Evolutionary conservation across 2,329 filamentous ascomycete genomes (phyloP), one percentile per base, ranked within the genome.

Genomic region (Cercospora berteroae): DNA sequence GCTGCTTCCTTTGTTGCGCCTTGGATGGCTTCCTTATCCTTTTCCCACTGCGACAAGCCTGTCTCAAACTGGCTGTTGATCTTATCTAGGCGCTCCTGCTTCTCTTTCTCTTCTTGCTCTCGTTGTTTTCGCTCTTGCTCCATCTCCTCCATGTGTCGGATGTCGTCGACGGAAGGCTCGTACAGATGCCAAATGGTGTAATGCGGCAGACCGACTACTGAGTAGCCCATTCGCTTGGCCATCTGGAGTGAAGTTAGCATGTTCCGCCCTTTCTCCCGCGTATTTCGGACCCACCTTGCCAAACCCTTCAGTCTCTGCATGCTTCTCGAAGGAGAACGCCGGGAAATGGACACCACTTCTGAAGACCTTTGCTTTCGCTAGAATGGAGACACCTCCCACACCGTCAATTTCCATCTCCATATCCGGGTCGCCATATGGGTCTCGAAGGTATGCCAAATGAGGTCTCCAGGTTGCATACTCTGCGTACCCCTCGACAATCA

Each of bases 381-480:
- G 81, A 75, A 99, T 99, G 81, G 93, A 97, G 74, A 99, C 95
- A 81, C 95, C 95, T 60, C 95, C 94, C 57, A 99, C 94, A 72
- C 95, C 95, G 74, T 99, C 95, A 74, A 99, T 94, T 76, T 99
- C 95, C 95, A 99, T 98, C 79, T 99, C 95, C 90, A 98, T 97
- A 77, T 99, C 95, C 20, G 94, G 94, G 77, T 99, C 95, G 44
- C 95, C 95, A 75, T 96, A 98, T 1, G 95, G 95, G 77, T 99
- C 95, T 67, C 95, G 90, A 7, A 99, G 87, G 78, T 99, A 99
- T 50, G 95, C 95, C 76, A 99, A 85, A 85, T 99, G 95, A 50
- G 95, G 95, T 71, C 95, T 87, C 95, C 95, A 99, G 1, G 95
- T 99, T 20, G 95, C 95, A 79, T 99, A 99, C 82, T 99, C 95